phyloP scores from a whole-genome alignment of 2,329 filamentous ascomycete genomes.

The Botrytis galanthina region DNA sequence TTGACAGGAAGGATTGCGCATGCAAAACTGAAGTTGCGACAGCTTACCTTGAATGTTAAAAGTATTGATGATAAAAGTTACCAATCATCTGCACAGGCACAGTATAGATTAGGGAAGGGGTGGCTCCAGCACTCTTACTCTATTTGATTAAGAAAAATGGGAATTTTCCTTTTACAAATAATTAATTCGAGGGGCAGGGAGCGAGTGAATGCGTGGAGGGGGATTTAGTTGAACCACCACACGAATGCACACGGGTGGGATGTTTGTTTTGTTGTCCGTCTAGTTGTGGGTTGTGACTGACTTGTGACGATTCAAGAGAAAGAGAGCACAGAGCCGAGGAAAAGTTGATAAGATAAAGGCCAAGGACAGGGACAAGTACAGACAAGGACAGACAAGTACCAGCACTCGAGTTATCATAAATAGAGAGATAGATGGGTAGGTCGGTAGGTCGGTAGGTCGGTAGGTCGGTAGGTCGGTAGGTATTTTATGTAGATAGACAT shows the following conservation, averaged over 20 bases:
- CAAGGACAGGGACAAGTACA: background rate
- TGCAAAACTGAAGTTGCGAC: conserved; percentile 18
- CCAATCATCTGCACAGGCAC: background rate
- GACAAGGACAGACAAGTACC: background rate
- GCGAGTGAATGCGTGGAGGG: conserved; percentile 2
- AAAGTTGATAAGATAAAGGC: background rate
- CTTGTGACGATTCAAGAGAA: background rate
- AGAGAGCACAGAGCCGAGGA: background rate
- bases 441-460: background rate
- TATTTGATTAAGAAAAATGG: conserved; percentile 16
- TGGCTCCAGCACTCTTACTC: conserved; percentile 14
- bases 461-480: background rate
- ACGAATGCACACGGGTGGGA: background rate
- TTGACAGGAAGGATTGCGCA: conserved; percentile 8
- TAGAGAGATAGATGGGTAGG: too few species aligned
- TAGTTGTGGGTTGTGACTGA: background rate
- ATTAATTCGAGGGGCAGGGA: conserved; percentile 16
- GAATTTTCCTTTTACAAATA: conserved; percentile 15
- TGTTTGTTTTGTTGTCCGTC: background rate
- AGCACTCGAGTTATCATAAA: background rate
- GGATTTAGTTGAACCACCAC: background rate
- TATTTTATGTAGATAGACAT: background rate
- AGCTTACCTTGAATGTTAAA: conserved; percentile 3
- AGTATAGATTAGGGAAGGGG: conserved; percentile 5
- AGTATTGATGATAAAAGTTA: conserved; percentile 10